A percentile compares a stretch with the other conserved stretches of the same genome.
Evolutionary conservation across 2,329 filamentous ascomycete species (phyloP).

Genomic region (Xylaria sp.): DNA sequence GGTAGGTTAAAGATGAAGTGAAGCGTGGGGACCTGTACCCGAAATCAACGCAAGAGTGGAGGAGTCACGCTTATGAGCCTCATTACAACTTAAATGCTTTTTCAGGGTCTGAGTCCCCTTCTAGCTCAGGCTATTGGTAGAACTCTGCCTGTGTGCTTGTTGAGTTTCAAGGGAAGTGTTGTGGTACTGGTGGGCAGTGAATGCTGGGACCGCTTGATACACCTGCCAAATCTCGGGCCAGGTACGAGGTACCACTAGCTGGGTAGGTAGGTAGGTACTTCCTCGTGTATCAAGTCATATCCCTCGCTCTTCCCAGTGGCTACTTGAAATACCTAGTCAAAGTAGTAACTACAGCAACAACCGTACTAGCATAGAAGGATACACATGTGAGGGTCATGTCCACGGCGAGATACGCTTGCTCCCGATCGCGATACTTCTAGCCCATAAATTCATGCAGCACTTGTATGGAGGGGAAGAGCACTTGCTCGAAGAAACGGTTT

Average conservation of each 20-base stretch:
- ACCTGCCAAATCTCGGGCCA: too few species aligned
- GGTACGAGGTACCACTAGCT: too few species aligned
- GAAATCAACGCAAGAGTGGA: too few species aligned
- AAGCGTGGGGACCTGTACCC: too few species aligned
- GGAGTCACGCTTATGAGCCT: too few species aligned
- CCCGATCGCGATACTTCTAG: not conserved
- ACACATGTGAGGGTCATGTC: not conserved
- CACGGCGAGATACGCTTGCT: not conserved
- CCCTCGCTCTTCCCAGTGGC: not conserved
- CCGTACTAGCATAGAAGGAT: not conserved
- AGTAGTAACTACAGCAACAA: not conserved
- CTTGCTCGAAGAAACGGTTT: not conserved
- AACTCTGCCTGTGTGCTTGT: not conserved
- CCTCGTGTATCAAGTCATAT: constrained; percentile 10
- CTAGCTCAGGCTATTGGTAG: too few species aligned
- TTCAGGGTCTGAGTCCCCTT: too few species aligned
- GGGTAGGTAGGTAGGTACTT: not conserved
- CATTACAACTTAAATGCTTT: too few species aligned
- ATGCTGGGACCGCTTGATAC: not conserved
- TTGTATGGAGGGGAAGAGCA: not conserved
- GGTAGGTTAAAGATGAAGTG: too few species aligned
- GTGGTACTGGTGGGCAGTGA: not conserved
- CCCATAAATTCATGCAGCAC: not conserved
- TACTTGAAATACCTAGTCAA: not conserved
- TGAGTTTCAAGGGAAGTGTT: not conserved